Conservation (phyloP, 1,139 yeast genomes). For the Debaryomyces nepalensis region DNA sequence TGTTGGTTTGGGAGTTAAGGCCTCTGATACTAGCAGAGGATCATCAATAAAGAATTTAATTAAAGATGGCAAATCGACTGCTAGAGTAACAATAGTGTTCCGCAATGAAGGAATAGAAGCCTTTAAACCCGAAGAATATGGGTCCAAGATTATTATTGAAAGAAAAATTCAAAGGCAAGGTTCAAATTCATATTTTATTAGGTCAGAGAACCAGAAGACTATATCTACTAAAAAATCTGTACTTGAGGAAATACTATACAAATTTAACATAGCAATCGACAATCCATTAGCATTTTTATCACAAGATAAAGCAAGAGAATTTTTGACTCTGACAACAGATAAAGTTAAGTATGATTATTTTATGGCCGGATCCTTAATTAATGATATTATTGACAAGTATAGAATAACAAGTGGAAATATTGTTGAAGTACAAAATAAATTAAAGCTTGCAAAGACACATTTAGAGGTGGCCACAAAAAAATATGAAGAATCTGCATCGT, state of each 20-base stretch:
- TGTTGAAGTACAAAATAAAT: slow-evolving; percentile 42
- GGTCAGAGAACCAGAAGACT: slow-evolving; percentile 53
- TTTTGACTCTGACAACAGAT: slow-evolving; percentile 76
- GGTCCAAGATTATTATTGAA: slow-evolving; percentile 70
- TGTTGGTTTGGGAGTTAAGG: slow-evolving; percentile 92
- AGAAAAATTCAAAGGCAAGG: slow-evolving; percentile 65
- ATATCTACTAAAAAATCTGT: slow-evolving; percentile 66
- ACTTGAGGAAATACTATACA: slow-evolving; percentile 68
- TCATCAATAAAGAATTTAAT: slow-evolving; percentile 69
- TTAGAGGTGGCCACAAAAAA: slow-evolving; percentile 32
- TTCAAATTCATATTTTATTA: slow-evolving; percentile 54
- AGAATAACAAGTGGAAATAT: slow-evolving; percentile 45
- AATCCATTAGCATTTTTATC: slow-evolving; percentile 93
- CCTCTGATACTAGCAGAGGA: slow-evolving; percentile 89
- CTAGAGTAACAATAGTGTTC: slow-evolving; percentile 63
- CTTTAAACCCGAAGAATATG: slow-evolving; percentile 65
- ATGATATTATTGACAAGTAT: slow-evolving; percentile 60
- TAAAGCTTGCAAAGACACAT: slow-evolving; percentile 36
- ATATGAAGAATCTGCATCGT: slow-evolving; percentile 40
- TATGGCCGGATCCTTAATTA: slow-evolving; percentile 78
- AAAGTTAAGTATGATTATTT: slow-evolving; percentile 72
- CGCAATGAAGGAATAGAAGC: slow-evolving; percentile 70
- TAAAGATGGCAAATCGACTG: slow-evolving; percentile 72
- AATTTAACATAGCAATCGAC: slow-evolving; percentile 78
- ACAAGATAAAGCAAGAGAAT: slow-evolving; percentile 93